These are phyloP conservation scores for Cercospora sp. DNA, from an alignment of 2,329 filamentous ascomycete species.

Conservation along the genomic window DNA sequence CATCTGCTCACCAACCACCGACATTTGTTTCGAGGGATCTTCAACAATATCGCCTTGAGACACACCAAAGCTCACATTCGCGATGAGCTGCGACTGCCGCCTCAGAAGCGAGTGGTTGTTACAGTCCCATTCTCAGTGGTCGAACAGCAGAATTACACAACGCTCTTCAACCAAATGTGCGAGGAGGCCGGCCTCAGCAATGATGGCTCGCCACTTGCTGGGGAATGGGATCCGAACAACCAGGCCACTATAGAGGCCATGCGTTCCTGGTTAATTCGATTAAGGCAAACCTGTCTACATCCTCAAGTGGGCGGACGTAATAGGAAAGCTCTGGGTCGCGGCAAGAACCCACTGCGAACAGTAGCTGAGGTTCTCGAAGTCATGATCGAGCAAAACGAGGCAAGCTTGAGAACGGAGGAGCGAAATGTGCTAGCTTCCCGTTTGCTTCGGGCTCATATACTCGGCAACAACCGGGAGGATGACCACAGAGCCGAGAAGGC, in stretches of 20 bases:
- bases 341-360: conserved; percentile 69
- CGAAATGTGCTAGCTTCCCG: conserved; percentile 65
- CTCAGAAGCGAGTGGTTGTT: conserved; percentile 82
- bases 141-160: conserved; percentile 84
- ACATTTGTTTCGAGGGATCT: conserved; percentile 65
- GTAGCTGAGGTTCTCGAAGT: conserved; percentile 82
- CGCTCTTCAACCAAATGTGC: conserved; percentile 73
- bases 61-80: conserved; percentile 83
- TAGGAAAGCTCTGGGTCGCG: conserved; percentile 60
- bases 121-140: conserved; percentile 86
- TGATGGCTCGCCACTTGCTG: conserved; percentile 61
- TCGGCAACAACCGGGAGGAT: conserved; percentile 69
- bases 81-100: conserved; percentile 74
- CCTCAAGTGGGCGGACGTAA: conserved; percentile 74
- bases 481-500: conserved; percentile 60
- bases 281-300: conserved; percentile 82
- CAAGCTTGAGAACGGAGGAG: conserved; percentile 65
- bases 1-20: conserved; percentile 62
- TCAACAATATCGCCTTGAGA: conserved; percentile 71
- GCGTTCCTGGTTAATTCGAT: conserved; percentile 72
- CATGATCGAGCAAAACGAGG: conserved; percentile 87
- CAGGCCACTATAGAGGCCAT: conserved; percentile 64
- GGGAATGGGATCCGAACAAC: conserved; percentile 66
- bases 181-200: conserved; percentile 65
- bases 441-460: conserved; percentile 71